These are phyloP conservation scores for Penicillium turbatum DNA, from an alignment of 495 filamentous ascomycete genomes.

Conservation along the genomic window DNA sequence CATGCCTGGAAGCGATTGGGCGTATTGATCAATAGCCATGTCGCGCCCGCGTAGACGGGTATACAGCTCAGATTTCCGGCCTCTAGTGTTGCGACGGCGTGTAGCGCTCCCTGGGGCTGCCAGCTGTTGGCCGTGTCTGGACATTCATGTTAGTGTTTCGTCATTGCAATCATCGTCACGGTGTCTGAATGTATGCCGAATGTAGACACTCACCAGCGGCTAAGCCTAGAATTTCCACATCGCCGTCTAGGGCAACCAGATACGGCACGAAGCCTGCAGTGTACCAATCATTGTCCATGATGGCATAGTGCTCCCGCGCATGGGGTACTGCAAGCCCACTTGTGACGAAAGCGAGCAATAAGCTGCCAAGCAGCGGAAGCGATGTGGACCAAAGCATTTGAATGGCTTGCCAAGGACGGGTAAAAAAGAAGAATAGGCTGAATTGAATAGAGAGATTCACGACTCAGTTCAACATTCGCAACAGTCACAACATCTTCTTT, in stretches of 20 bases:
- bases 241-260: slow-evolving; percentile 27
- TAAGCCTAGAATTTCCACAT: slow-evolving; percentile 28
- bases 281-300: slow-evolving; percentile 37
- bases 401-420: background rate
- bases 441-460: too few relatives aligned
- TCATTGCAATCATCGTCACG: background rate
- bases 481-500: too few relatives aligned
- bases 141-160: background rate
- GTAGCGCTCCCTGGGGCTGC: slow-evolving; percentile 29
- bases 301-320: slow-evolving; percentile 18
- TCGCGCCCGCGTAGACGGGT: slow-evolving; percentile 31
- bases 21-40: slow-evolving; percentile 33
- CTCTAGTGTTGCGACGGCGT: slow-evolving; percentile 31
- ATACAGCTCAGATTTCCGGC: slow-evolving; percentile 32
- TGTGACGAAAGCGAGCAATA: slow-evolving; percentile 14
- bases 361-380: slow-evolving; percentile 16
- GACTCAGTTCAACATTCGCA: too few relatives aligned
- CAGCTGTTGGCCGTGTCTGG: slow-evolving; percentile 32
- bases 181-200: too few relatives aligned
- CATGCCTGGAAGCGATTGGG: slow-evolving; percentile 29
- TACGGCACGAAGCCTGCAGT: slow-evolving; percentile 30
- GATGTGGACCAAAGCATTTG: slow-evolving; percentile 16
- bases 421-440: background rate
- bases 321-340: slow-evolving; percentile 9
- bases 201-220: slow-evolving; percentile 17